Conservation (phyloP, 495 filamentous ascomycete genomes). For the Aspergillus leporis region DNA sequence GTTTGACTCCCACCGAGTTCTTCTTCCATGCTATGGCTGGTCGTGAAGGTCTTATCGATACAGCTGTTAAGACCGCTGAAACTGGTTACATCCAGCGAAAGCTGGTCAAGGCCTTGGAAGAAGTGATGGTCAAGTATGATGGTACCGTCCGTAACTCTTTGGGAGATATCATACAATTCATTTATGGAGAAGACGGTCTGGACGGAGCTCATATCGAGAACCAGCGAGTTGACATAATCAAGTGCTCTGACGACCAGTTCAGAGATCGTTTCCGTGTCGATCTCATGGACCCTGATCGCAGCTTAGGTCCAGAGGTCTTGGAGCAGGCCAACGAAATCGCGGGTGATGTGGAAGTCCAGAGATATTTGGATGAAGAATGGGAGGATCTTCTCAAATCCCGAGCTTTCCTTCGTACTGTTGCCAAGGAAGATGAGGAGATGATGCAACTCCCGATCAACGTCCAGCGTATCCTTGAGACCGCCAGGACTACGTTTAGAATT, state of each 20-base stretch:
- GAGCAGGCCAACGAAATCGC: constrained; percentile 86
- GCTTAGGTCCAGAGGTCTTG: constrained; percentile 64
- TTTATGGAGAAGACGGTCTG: constrained; percentile 96
- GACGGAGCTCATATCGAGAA: constrained; percentile 90
- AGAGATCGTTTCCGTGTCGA: constrained; percentile 83
- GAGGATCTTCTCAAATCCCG: constrained; percentile 76
- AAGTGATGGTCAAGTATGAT: constrained; percentile 97
- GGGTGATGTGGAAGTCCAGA: constrained; percentile 82
- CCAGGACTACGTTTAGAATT: constrained; percentile 86
- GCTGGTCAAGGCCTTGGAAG: constrained; percentile 96
- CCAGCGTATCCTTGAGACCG: constrained; percentile 83
- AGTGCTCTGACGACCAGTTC: constrained; percentile 70
- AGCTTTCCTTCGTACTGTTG: constrained; percentile 67
- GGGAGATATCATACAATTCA: constrained; percentile 94
- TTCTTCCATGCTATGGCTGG: constrained; percentile 99
- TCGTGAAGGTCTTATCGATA: constrained; percentile 99
- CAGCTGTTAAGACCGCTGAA: constrained; percentile 98
- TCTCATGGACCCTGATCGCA: constrained; percentile 81
- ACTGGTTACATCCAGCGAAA: constrained; percentile 99
- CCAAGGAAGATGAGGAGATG: constrained; percentile 69
- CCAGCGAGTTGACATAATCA: constrained; percentile 83
- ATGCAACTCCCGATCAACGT: constrained; percentile 93
- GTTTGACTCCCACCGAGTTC: constrained; percentile 92
- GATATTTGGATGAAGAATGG: constrained; percentile 84
- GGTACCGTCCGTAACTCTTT: constrained; percentile 96